phyloP scores from a whole-genome alignment of 2,329 filamentous ascomycete species.

The Microsporum ferrugineum region DNA sequence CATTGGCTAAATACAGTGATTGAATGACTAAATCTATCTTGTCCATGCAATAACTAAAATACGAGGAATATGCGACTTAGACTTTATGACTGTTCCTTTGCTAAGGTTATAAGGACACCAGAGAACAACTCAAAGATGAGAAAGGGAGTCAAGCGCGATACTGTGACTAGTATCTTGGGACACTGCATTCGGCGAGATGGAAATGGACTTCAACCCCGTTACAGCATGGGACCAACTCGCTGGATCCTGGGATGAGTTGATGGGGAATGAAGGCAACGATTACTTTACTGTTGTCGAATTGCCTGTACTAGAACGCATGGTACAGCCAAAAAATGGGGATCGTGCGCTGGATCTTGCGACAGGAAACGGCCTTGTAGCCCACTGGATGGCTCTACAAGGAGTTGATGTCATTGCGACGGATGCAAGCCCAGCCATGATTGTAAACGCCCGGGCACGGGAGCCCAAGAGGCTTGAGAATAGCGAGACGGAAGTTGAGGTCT shows the following conservation, averaged over 20 bases:
- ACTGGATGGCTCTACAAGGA: constrained; percentile 32
- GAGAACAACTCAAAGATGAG: neutral
- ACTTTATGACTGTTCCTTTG: neutral
- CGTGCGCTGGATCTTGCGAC: constrained; percentile 40
- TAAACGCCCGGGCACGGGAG: constrained; percentile 23
- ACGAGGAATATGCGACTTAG: neutral
- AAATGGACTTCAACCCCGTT: constrained; percentile 4
- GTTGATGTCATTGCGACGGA: constrained; percentile 37
- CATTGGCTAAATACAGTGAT: neutral
- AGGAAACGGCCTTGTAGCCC: constrained; percentile 40
- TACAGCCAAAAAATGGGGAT: constrained; percentile 20
- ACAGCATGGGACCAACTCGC: constrained; percentile 35
- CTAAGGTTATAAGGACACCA: neutral
- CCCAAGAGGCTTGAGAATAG: constrained; percentile 10
- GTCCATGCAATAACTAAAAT: neutral
- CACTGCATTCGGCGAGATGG: neutral
- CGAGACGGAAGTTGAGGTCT: constrained; percentile 16
- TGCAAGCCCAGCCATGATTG: constrained; percentile 34
- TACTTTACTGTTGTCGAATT: constrained; percentile 37
- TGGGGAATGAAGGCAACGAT: constrained; percentile 34
- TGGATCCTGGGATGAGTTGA: constrained; percentile 32
- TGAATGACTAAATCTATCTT: neutral
- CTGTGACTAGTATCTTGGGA: neutral
- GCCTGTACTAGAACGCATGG: constrained; percentile 31
- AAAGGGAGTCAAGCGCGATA: no score